Conservation (phyloP, 768 basidiomycete genomes). For the Phanerodontia chrysosporium region DNA sequence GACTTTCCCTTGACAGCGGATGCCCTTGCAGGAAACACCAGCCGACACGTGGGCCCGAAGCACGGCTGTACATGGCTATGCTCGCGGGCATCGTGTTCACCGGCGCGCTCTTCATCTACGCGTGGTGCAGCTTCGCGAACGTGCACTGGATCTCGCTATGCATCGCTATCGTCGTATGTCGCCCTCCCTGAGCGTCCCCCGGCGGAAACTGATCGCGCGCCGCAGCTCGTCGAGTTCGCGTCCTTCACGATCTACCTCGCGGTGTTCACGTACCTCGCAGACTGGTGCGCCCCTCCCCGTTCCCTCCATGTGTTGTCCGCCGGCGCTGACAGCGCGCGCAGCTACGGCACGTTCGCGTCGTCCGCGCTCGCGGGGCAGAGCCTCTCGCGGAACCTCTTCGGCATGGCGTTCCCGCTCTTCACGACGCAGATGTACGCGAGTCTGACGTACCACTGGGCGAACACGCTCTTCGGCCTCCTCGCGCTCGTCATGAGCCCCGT, state of each 20-base stretch:
- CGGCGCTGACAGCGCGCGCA: conserved; percentile 8
- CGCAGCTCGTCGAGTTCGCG: conserved; percentile 12
- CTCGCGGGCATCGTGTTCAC: conserved; percentile 52
- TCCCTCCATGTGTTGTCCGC: background rate
- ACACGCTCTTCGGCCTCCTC: conserved; percentile 37
- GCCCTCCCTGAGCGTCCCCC: no score
- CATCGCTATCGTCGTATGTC: conserved; percentile 42
- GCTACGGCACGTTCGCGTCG: conserved; percentile 45
- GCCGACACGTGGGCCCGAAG: conserved; percentile 42
- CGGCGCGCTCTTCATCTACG: conserved; percentile 65
- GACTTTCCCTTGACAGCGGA: background rate
- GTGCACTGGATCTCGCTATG: conserved; percentile 61
- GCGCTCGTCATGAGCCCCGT: conserved; percentile 41
- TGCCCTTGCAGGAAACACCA: conserved; percentile 20
- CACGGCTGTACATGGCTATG: conserved; percentile 56
- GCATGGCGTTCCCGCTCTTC: conserved; percentile 46
- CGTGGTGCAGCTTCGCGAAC: conserved; percentile 53
- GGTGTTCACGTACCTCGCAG: conserved; percentile 45
- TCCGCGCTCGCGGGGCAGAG: conserved; percentile 52
- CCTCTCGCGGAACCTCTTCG: conserved; percentile 40
- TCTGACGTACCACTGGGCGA: conserved; percentile 49
- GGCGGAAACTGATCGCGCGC: no score
- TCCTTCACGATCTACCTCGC: conserved; percentile 41
- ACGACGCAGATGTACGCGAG: conserved; percentile 40
- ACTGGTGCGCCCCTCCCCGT: conserved; percentile 34